Conservation (phyloP, 805 yeast species). For the Lachancea nothofagi region DNA sequence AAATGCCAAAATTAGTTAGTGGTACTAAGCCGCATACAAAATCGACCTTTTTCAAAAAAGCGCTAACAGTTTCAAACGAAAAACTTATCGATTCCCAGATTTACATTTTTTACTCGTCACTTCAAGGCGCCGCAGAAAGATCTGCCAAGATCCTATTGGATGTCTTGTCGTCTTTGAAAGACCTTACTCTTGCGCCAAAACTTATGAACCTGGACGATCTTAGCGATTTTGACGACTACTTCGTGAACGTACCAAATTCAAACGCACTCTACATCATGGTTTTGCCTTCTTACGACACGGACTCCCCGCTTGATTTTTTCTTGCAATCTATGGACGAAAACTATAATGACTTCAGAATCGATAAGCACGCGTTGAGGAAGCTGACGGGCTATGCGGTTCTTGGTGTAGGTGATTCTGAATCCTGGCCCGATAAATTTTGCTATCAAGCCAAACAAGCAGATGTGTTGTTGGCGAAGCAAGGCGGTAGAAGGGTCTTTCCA, state of each 20-base stretch:
- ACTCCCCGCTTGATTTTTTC: constrained; percentile 85
- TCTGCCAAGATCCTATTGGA: constrained; percentile 52
- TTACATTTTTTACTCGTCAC: constrained; percentile 71
- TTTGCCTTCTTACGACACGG: constrained; percentile 87
- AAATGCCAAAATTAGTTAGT: constrained; percentile 4
- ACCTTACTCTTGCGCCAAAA: constrained; percentile 40
- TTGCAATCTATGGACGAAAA: constrained; percentile 76
- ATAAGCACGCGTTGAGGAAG: constrained; percentile 65
- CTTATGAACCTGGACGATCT: constrained; percentile 72
- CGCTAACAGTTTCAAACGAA: constrained; percentile 38
- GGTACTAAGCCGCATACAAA: constrained; percentile 23
- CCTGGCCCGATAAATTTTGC: constrained; percentile 81
- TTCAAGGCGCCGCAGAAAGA: constrained; percentile 77
- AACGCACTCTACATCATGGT: constrained; percentile 63
- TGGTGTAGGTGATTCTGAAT: constrained; percentile 83
- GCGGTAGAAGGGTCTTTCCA: constrained; percentile 82
- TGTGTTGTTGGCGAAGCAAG: constrained; percentile 68
- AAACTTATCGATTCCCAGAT: constrained; percentile 50
- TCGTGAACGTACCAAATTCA: constrained; percentile 54
- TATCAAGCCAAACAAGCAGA: constrained; percentile 78
- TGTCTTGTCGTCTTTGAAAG: constrained; percentile 28
- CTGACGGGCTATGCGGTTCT: constrained; percentile 78
- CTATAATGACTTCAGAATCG: constrained; percentile 77
- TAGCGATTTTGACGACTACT: constrained; percentile 78
- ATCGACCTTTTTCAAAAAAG: constrained; percentile 24